Base-by-base conservation (phyloP, 768 basidiomycete genomes). In the Pholiota microspora region DNA sequence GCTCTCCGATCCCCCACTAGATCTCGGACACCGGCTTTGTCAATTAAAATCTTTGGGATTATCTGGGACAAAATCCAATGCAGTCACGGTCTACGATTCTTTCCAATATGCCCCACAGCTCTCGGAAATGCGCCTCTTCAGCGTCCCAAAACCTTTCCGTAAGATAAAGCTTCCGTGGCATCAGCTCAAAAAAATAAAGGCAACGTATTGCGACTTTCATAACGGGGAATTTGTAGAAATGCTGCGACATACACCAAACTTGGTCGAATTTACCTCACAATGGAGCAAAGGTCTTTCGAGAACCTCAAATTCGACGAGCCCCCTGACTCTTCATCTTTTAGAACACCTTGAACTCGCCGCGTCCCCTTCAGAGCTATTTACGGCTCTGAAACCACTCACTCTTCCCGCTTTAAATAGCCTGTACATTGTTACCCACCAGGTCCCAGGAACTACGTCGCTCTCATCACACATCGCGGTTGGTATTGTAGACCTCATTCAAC, bases 151-250 rank as follows among this genome's bases (percentile, higher is more conserved):
- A 16, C 57, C 57, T 13, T 54, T 49, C 31, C 36, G 42, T 9
- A 45, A 47, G 9, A 38, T 58, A 7, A 36, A 24, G 3, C 27
- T 58, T 0, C 57, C 57, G 35, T 58, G 57, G 57, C 21, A 46
- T 16, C 54, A 55, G 27, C 35, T 55, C 23, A 34, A 34, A 18
- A 45, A 54, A 35, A 47, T 54, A 13, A 49, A 54, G 23, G 29
- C 52, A 28, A 15, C 28, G 15, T 21, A 36, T 34, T 60, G 59
- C 36, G 51, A 60, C 7, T 60, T 60, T 12, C 35, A 51, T 21
- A 24, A 46, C 10, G 55, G 59, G 3, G 59, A 60, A 38, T 60
- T 60, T 36, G 47, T 44, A 47, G 44, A 54, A 28, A 53, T 60
- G 45, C 36, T 60, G 3, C 31, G 21, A 4, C 49, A 49, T 7